Evolutionary conservation across 305 asterid genomes (phyloP).

Genomic region (Fraxinus angustifolia): DNA sequence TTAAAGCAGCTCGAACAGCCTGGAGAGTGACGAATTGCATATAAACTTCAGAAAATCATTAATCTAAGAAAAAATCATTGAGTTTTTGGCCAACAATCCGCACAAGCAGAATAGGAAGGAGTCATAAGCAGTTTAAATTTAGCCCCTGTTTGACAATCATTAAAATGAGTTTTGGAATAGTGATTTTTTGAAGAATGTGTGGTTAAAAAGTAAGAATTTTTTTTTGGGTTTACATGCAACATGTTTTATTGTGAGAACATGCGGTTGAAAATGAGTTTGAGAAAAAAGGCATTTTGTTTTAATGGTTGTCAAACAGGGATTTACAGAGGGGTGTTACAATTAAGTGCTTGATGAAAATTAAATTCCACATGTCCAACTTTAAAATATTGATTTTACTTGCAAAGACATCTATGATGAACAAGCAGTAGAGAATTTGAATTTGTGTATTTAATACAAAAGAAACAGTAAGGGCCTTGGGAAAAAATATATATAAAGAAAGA

Average conservation of each 20-base stretch:
- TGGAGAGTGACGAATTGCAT: constrained; percentile 16
- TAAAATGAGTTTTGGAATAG: not conserved
- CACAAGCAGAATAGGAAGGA: not conserved
- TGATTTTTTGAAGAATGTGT: not conserved
- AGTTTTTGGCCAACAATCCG: not conserved
- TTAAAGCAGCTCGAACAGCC: constrained; percentile 85
- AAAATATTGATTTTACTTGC: constrained; percentile 1
- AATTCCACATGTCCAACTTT: not conserved
- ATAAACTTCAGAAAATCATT: not conserved
- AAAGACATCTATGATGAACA: not conserved
- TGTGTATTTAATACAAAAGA: not conserved
- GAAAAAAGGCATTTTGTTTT: not conserved
- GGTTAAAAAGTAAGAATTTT: not conserved
- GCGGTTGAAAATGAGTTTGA: not conserved
- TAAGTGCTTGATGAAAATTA: not conserved
- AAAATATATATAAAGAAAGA: not conserved
- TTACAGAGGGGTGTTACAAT: not conserved
- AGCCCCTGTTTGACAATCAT: not conserved
- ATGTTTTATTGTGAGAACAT: not conserved
- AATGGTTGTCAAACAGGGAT: not conserved
- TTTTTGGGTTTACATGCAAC: not conserved
- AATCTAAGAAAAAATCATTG: not conserved
- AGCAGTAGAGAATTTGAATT: not conserved
- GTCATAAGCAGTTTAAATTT: not conserved
- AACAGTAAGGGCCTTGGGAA: not conserved